Conservation (phyloP, 331 rosid genomes). For the Acacia pycnantha region DNA sequence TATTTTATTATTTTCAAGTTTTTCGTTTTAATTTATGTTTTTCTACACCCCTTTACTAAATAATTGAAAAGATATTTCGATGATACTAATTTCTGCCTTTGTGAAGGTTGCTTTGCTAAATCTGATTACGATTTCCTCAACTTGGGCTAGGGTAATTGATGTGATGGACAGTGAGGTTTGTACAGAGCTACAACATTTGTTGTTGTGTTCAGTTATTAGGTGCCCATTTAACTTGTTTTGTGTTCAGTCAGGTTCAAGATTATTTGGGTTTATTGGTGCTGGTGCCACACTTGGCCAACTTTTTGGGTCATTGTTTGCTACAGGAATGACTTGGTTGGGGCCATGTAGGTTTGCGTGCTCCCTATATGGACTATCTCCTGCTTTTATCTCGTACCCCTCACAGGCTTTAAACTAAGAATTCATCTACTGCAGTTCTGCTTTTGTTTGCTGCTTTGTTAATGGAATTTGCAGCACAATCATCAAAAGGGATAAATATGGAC, state of each 20-base stretch:
- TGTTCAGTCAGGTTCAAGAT: constrained; percentile 99
- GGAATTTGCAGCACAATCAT: constrained; percentile 91
- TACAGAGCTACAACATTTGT: constrained; percentile 24
- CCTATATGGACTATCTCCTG: neutral
- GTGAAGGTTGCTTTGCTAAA: constrained; percentile 86
- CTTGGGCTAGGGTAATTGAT: constrained; percentile 98
- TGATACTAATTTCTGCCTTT: constrained; percentile 26
- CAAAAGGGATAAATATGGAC: constrained; percentile 72
- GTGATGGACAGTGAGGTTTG: constrained; percentile 90
- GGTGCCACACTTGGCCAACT: constrained; percentile 99
- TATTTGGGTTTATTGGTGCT: constrained; percentile 96
- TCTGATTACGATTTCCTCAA: constrained; percentile 88
- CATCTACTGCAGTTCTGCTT: constrained; percentile 70
- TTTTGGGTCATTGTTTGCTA: constrained; percentile 87
- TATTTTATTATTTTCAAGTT: constrained; percentile 3
- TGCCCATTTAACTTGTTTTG: constrained; percentile 37
- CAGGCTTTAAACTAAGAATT: constrained; percentile 16
- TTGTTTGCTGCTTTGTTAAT: constrained; percentile 83
- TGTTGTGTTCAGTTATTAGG: constrained; percentile 1
- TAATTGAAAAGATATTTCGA: constrained; percentile 16
- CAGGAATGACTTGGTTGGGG: constrained; percentile 91
- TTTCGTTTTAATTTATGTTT: neutral
- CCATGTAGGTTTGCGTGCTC: constrained; percentile 64
- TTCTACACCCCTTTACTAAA: neutral
- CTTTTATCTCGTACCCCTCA: constrained; percentile 3